Evolutionary conservation across 2,329 filamentous ascomycete genomes (phyloP).

Genomic region (Exophiala viscosa): DNA sequence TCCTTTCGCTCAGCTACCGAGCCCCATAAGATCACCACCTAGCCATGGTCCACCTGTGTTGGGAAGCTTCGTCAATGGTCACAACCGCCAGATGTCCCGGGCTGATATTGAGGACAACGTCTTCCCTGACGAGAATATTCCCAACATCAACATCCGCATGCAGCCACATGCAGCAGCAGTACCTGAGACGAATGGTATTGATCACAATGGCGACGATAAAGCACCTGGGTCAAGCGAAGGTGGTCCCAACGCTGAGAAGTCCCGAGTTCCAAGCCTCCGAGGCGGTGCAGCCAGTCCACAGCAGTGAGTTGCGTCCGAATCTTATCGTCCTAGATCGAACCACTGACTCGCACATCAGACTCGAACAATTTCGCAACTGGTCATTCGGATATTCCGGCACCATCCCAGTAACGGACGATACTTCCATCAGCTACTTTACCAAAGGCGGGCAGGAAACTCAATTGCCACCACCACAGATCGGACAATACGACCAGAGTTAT

Average conservation of each 20-base stretch:
- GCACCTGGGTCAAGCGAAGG: constrained; percentile 4
- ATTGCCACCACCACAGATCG: constrained; percentile 25
- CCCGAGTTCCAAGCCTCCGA: constrained; percentile 18
- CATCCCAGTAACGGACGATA: constrained; percentile 11
- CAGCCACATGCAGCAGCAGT: constrained; percentile 15
- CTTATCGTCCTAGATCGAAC: neutral
- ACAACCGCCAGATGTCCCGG: constrained; percentile 20
- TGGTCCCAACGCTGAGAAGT: constrained; percentile 1
- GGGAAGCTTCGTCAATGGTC: constrained; percentile 19
- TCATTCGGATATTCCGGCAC: constrained; percentile 20
- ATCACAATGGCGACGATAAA: constrained; percentile 2
- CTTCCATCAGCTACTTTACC: constrained; percentile 23
- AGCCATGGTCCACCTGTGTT: neutral
- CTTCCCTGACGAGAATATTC: constrained; percentile 28
- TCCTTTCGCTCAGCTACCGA: constrained; percentile 1
- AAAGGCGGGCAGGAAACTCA: constrained; percentile 26
- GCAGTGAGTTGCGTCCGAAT: constrained; percentile 20
- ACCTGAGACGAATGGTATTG: constrained; percentile 4
- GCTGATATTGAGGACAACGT: constrained; percentile 24
- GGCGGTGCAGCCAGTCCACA: constrained; percentile 26
- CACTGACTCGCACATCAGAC: constrained; percentile 16
- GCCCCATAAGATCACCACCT: constrained; percentile 12
- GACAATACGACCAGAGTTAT: constrained; percentile 34
- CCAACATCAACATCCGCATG: constrained; percentile 28
- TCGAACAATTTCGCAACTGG: constrained; percentile 16